Evolutionary conservation across 176 grass and related monocot species (phyloP), one percentile per base, ranked within the genome.

Genomic region (Rhynchospora breviuscula): DNA sequence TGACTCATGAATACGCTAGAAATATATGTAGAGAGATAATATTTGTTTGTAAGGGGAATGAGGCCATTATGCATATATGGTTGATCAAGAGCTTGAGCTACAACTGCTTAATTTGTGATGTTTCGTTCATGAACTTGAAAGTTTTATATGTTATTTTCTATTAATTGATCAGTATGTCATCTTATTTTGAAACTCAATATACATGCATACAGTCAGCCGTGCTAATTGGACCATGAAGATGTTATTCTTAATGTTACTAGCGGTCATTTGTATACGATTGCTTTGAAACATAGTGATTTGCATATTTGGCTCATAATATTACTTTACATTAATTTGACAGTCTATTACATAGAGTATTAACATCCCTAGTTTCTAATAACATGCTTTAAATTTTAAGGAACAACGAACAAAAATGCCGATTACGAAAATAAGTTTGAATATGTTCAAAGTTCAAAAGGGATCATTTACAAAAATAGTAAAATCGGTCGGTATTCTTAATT

Each of bases 161-260:
- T 10, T 1, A 9, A 48, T n/a, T 53, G 8, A 5, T 31, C 21
- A 53, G 48, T 26, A 29, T 77, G 21, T 31, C 23, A 53, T 77
- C 72, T 53, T 76, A 47, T 76, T 76, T 73, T 56, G 22, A 5
- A 56, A 8, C 73, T 31, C 49, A 77, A 77, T 54, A 77, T 56
- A 76, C n/a, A n/a, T 75, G 1, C 35, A 40, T 40, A 77, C 54
- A 77, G 49, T 13, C 49, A 77, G 73, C 23, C 29, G 73, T 54
- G 23, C 31, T 77, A 31, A 71, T 77, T 56, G 49, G 48, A 56
- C 17, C 10, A 10, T 52, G 7, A 11, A 52, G 7, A 11, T 9
- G 35, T 52, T 1, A 29, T 29, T 52, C 9, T 53, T 76, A 29
- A 29, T 75, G 21, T 51, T 40, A 67, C 1, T 67, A 67, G 26